Base-by-base conservation (phyloP, 140 eudicot genomes). In the Flaveria floridana region DNA sequence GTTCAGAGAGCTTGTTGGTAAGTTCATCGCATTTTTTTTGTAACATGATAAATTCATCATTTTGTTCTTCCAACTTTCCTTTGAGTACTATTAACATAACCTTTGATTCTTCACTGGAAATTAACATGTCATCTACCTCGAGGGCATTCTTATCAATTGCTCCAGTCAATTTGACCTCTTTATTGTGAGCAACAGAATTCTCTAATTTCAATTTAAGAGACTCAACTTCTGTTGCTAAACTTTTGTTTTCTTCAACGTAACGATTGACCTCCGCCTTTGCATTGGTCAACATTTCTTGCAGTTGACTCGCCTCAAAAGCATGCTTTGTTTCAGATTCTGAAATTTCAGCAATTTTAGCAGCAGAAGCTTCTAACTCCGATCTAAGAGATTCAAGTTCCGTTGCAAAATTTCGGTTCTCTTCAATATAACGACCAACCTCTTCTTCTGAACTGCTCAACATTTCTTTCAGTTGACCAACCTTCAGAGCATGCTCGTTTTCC, bases 1-100 rank as follows among this genome's bases (percentile, higher is more conserved):
- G 99, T 73, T 87, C 89, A 18, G 96, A 81, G 47, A 94, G 92
- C 82, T 81, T 94, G 62, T 52, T 80, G 13, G 82, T 75, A 48
- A 94, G 88, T 47, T 87, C 87, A 64, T 47, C 41, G 52, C 83
- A 78, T 72, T 74, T 84, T 7, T 78, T 69, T 65, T 74, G 85
- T 72, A 91, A 73, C 80, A 6, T 73, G 52, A 66, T 51, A 23
- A 78, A 62, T 72, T 85, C 93, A 15, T 84, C 77, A 20, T 77
- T 61, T 56, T 78, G 80, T 80, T 90, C 97, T 37, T 70, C 79
- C 58, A 94, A 48, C 68, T 82, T 88, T 7, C 82, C 86, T 87
- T 84, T 75, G 58, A 90, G 80, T 7, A 90, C 80, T 19, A 85
- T 63, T 15, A 65, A 66, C 34, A 69, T 30, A 51, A 84, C 83